Conservation (phyloP, 1,284 basidiomycete species). For the Cryptococcus depauperatus region DNA sequence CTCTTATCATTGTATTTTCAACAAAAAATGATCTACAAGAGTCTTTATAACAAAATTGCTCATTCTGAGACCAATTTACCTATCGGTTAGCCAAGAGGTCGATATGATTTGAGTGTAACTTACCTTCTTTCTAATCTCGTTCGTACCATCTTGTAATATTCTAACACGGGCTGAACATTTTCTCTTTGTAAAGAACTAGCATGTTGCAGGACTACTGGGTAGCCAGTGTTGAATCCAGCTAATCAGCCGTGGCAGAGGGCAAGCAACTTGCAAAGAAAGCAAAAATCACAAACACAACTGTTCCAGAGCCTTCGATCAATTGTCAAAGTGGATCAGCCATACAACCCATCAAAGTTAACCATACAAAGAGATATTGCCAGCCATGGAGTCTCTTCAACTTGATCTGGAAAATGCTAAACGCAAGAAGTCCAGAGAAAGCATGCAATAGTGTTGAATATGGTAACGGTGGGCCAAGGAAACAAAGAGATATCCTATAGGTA, state of each 20-base stretch:
- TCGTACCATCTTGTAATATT: slow-evolving; percentile 50
- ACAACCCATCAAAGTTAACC: background rate
- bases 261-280: slow-evolving; percentile 39
- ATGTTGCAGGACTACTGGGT: slow-evolving; percentile 49
- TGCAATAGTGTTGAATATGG: background rate
- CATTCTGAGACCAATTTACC: too few species aligned
- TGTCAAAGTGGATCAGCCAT: background rate
- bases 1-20: too few species aligned
- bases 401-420: slow-evolving; percentile 51
- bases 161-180: slow-evolving; percentile 48
- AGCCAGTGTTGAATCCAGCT: slow-evolving; percentile 35
- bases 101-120: too few species aligned
- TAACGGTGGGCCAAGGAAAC: background rate
- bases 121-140: slow-evolving; percentile 48
- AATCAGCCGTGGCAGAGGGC: background rate
- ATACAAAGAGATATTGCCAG: slow-evolving; percentile 51
- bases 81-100: too few species aligned
- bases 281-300: slow-evolving; percentile 46
- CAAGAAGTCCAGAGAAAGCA: slow-evolving; percentile 43
- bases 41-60: too few species aligned
- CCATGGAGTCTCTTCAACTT: slow-evolving; percentile 45
- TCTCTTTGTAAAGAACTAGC: slow-evolving; percentile 47
- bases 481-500: slow-evolving; percentile 11
- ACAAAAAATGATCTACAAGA: too few species aligned
- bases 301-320: slow-evolving; percentile 46